Base-by-base conservation (phyloP, 345 rosid genomes). In the Pseudoturritis turrita region DNA sequence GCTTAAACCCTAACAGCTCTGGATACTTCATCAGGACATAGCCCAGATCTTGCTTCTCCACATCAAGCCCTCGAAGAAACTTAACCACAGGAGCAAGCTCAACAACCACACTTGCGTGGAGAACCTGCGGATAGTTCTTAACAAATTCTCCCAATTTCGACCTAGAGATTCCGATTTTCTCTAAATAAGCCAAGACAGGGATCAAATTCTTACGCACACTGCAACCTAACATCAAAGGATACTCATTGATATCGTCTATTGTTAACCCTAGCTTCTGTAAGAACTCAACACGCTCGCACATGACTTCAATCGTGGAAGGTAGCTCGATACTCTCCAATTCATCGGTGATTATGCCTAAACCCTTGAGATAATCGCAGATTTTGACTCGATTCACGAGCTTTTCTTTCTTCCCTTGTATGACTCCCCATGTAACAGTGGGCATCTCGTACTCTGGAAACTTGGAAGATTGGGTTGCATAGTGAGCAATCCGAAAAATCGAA, bases 361-460 rank as follows among this genome's bases (percentile, higher is more conserved):
- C 80, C 65, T 94, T 91, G 40, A 94, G 88, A 67, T 84, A 91
- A 76, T 94, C 98, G 69, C 90, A 86, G 33, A 94, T 87, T 81
- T 89, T 91, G 33, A 94, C 98, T 22, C 98, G 95, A 64, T 86
- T 87, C 25, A 94, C 92, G 10, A 94, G 88, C 77, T 85, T 89
- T 26, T 91, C 95, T 60, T 85, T 94, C 62, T 80, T 92, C 14
- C 98, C 96, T 77, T 89, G 97, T 21, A 94, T 81, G 9, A 89
- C 91, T 29, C 93, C 96, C 97, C 97, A 94, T 22, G 97, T 89
- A 70, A 94, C 98, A 2, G 97, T 83, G 28, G 98, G 98, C 97
- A 91, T 91, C 75, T 91, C 90, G 74, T 94, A 91, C 29, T 91
- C 97, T 2, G 92, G 88, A 74, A 82, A 91, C 78, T 91, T 91